Percentiles rank a stretch among this genome's conserved stretches.
These are phyloP conservation scores for Scheffersomyces coipomensis DNA, from an alignment of 805 yeast species.

Conservation along the genomic window DNA sequence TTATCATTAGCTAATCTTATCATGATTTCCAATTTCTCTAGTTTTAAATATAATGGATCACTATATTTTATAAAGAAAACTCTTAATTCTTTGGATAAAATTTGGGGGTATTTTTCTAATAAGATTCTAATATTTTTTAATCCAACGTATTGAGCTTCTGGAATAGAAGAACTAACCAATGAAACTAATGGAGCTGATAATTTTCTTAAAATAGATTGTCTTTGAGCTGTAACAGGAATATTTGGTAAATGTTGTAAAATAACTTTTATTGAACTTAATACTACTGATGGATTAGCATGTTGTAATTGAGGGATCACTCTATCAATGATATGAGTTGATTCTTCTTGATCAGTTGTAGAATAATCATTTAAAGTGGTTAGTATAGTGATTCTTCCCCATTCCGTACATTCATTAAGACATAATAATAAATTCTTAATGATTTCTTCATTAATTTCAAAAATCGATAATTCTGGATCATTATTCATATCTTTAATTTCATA, in stretches of 20 bases:
- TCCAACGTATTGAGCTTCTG: conserved; percentile 94
- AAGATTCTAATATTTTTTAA: conserved; percentile 87
- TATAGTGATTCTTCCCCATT: conserved; percentile 96
- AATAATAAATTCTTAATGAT: conserved; percentile 62
- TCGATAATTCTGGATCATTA: conserved; percentile 40
- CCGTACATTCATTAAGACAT: conserved; percentile 95
- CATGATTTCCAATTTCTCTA: conserved; percentile 75
- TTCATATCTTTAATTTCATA: conserved; percentile 77
- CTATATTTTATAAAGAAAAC: conserved; percentile 88
- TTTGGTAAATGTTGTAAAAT: conserved; percentile 65
- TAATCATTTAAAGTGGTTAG: conserved; percentile 79
- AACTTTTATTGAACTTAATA: conserved; percentile 78
- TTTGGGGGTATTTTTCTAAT: conserved; percentile 81
- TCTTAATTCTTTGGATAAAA: conserved; percentile 75
- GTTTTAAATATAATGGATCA: conserved; percentile 75
- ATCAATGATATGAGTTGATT: conserved; percentile 83
- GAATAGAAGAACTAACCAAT: conserved; percentile 73
- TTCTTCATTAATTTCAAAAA: conserved; percentile 37
- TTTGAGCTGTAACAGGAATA: conserved; percentile 40
- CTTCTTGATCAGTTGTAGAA: conserved; percentile 51
- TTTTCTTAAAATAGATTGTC: conserved; percentile 56
- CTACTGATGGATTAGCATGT: conserved; percentile 96
- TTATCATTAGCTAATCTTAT: conserved; percentile 63
- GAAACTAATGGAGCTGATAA: conserved; percentile 86
- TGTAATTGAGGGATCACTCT: conserved; percentile 92